Evolutionary conservation across 306 rosid species (phyloP).

Genomic region (Cucumis melo): DNA sequence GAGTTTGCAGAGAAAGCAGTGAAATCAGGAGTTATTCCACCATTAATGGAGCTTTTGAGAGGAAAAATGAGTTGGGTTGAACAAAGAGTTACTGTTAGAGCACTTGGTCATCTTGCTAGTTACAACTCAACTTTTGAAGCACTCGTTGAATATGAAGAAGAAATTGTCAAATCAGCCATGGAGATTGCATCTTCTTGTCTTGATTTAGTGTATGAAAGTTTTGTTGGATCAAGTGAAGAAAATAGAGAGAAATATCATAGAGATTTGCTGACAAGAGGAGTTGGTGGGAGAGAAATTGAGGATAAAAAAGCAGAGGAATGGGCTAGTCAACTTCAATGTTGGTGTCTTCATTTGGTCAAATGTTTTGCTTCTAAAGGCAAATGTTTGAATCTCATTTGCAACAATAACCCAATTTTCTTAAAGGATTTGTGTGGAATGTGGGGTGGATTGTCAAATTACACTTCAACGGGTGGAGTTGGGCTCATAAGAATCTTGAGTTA

Average conservation of each 20-base stretch:
- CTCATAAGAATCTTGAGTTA: constrained; percentile 55
- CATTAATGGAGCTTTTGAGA: constrained; percentile 43
- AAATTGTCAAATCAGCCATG: constrained; percentile 33
- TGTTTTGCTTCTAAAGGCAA: constrained; percentile 66
- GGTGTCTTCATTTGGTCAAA: constrained; percentile 57
- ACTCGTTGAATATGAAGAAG: constrained; percentile 28
- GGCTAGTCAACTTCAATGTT: constrained; percentile 67
- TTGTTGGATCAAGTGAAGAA: constrained; percentile 19
- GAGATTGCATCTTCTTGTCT: constrained; percentile 43
- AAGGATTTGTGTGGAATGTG: constrained; percentile 43
- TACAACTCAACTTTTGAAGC: constrained; percentile 41
- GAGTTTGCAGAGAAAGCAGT: constrained; percentile 55
- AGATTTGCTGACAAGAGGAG: constrained; percentile 58
- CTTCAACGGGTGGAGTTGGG: constrained; percentile 64
- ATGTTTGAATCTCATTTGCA: constrained; percentile 40
- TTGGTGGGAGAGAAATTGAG: constrained; percentile 60
- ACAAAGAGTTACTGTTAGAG: constrained; percentile 58
- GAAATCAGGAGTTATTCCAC: constrained; percentile 46
- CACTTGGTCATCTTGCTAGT: constrained; percentile 72
- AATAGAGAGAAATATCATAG: constrained; percentile 39
- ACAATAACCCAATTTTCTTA: constrained; percentile 26
- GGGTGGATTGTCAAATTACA: constrained; percentile 62
- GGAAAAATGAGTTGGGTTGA: constrained; percentile 71
- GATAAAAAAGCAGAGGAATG: constrained; percentile 70
- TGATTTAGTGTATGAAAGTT: constrained; percentile 30